These are phyloP conservation scores for Solanum hybrid DNA, from an alignment of 305 asterid species.

Conservation along the genomic window DNA sequence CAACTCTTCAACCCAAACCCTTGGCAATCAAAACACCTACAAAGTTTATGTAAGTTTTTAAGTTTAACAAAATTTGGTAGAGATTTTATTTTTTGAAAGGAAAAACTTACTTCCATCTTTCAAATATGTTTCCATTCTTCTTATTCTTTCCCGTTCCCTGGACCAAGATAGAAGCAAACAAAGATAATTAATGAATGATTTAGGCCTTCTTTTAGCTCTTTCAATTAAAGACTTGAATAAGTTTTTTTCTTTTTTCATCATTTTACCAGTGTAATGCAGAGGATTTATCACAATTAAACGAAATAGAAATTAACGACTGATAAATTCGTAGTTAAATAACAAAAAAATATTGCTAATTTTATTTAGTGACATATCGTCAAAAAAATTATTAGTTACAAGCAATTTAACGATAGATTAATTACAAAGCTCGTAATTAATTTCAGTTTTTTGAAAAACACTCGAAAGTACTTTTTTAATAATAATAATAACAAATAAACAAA, in stretches of 20 bases:
- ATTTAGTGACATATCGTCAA: neutral
- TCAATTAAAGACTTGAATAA: neutral
- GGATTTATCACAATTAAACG: neutral
- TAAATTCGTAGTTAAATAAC: neutral
- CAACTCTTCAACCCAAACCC: constrained; percentile 81
- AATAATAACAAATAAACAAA: neutral
- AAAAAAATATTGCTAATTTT: neutral
- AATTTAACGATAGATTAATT: neutral
- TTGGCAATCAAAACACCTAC: constrained; percentile 85
- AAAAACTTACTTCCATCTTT: constrained; percentile 75
- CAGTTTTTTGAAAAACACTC: neutral
- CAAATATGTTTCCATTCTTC: constrained; percentile 84
- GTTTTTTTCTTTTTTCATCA: neutral
- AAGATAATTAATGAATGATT: neutral
- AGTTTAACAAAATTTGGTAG: neutral
- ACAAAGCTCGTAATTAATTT: neutral
- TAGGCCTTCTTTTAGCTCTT: neutral
- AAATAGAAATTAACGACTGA: neutral
- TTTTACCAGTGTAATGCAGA: neutral
- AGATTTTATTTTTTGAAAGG: neutral
- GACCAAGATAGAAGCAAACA: neutral
- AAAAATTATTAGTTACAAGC: neutral
- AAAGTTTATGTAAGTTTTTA: neutral
- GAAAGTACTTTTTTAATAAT: neutral
- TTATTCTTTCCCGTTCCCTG: constrained; percentile 89